Conservation (phyloP, 169 alveolate genomes). For the Plasmodium malariae region DNA sequence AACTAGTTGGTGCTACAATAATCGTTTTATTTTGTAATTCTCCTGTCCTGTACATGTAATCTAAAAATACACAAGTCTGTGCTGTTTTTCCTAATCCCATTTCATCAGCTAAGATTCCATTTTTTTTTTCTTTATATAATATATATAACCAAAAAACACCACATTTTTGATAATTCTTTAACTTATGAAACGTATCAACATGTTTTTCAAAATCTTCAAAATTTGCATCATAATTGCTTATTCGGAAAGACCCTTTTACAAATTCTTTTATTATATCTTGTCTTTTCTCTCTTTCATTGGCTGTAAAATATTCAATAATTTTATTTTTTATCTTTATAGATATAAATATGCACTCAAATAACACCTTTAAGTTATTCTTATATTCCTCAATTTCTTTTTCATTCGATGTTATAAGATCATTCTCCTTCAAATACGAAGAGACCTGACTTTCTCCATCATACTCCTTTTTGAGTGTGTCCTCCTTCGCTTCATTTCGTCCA, state of each 20-base stretch:
- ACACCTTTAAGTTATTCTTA: slow-evolving; percentile 26
- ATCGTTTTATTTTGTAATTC: slow-evolving; percentile 81
- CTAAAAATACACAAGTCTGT: slow-evolving; percentile 89
- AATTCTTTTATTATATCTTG: slow-evolving; percentile 56
- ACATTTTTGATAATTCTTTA: slow-evolving; percentile 90
- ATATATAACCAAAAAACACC: slow-evolving; percentile 91
- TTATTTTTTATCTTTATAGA: slow-evolving; percentile 53
- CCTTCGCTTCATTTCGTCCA: neutral
- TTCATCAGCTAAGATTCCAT: slow-evolving; percentile 93
- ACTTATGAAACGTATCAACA: slow-evolving; percentile 75
- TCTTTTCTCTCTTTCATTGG: slow-evolving; percentile 33
- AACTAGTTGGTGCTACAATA: slow-evolving; percentile 89
- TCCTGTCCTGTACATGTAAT: slow-evolving; percentile 62
- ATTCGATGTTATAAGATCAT: neutral
- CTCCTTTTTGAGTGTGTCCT: neutral
- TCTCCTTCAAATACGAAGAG: neutral
- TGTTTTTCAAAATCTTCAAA: slow-evolving; percentile 39
- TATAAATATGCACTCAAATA: slow-evolving; percentile 31
- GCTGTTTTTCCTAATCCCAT: slow-evolving; percentile 95
- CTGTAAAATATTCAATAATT: slow-evolving; percentile 50
- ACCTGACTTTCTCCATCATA: neutral
- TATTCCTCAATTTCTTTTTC: slow-evolving; percentile 32
- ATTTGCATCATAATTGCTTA: slow-evolving; percentile 55
- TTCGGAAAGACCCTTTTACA: slow-evolving; percentile 59
- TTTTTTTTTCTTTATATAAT: slow-evolving; percentile 83